Percentiles rank a stretch among this genome's conserved stretches.
phyloP scores from a whole-genome alignment of 1,139 yeast genomes.

The Debaryomyces sp. region DNA sequence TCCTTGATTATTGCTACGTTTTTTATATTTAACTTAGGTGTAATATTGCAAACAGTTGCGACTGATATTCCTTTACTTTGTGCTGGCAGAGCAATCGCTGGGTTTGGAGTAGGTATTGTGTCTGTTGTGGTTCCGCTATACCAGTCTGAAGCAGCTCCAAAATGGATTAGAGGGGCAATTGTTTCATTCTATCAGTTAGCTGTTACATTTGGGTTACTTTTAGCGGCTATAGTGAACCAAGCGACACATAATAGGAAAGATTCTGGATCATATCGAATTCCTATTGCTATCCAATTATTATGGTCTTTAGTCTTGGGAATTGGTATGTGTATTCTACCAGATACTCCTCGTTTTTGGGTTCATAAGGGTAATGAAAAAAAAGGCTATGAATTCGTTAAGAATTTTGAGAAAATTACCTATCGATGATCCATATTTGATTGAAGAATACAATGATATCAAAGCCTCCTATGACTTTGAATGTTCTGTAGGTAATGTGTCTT shows the following conservation, averaged over 20 bases:
- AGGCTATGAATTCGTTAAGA: constrained; percentile 48
- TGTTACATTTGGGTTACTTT: constrained; percentile 62
- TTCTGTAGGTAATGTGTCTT: constrained; percentile 32
- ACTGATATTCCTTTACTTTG: constrained; percentile 38
- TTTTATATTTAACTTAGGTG: constrained; percentile 59
- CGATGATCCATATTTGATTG: constrained; percentile 43
- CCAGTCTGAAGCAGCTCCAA: constrained; percentile 69
- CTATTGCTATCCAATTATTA: constrained; percentile 54
- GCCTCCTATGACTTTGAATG: constrained; percentile 41
- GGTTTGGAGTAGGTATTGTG: constrained; percentile 67
- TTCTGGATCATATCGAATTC: constrained; percentile 67
- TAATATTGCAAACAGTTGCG: constrained; percentile 62
- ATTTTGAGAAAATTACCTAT: constrained; percentile 37
- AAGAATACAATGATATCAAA: constrained; percentile 41
- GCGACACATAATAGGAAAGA: constrained; percentile 54
- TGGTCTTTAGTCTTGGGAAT: constrained; percentile 44
- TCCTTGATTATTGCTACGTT: constrained; percentile 55
- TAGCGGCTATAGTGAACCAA: constrained; percentile 65
- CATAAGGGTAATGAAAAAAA: constrained; percentile 55
- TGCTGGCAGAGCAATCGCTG: constrained; percentile 64
- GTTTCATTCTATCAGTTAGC: constrained; percentile 68
- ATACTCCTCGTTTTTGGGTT: constrained; percentile 75
- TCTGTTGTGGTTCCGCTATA: constrained; percentile 66
- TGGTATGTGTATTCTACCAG: constrained; percentile 73
- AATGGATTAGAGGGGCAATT: constrained; percentile 68